Percentiles rank a stretch among this genome's conserved stretches.
Conservation (phyloP, 2,329 filamentous ascomycete species). For the Zymoseptoria passerinii region DNA sequence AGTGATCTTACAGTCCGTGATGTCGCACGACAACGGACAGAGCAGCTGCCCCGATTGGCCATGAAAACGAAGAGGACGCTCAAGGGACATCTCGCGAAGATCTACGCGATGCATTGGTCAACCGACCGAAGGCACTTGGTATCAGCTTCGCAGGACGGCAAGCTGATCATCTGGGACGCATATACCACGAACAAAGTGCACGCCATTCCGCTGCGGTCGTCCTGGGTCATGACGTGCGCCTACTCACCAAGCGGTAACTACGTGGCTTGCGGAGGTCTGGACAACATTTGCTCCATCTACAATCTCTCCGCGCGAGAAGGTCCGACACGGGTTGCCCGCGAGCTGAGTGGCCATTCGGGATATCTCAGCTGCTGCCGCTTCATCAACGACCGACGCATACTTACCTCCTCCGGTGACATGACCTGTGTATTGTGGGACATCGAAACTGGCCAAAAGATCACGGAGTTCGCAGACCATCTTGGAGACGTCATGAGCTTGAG, state of each 20-base stretch:
- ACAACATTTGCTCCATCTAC: constrained; percentile 99
- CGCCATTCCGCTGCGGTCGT: constrained; percentile 91
- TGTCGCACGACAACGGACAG: constrained; percentile 86
- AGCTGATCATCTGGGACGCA: constrained; percentile 99
- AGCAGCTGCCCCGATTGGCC: constrained; percentile 81
- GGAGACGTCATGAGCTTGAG: constrained; percentile 99
- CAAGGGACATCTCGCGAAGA: constrained; percentile 97
- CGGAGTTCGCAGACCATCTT: constrained; percentile 95
- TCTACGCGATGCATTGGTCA: constrained; percentile 99
- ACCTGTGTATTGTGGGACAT: constrained; percentile 99
- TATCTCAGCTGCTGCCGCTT: constrained; percentile 98
- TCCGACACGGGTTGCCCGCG: constrained; percentile 90
- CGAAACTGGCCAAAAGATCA: constrained; percentile 92
- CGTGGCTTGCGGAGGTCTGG: constrained; percentile 93
- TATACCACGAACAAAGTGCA: constrained; percentile 99
- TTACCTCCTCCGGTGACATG: constrained; percentile 98
- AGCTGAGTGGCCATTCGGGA: constrained; percentile 92
- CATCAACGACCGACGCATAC: constrained; percentile 94
- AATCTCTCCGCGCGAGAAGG: constrained; percentile 95
- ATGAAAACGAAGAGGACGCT: constrained; percentile 97
- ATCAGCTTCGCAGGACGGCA: constrained; percentile 96
- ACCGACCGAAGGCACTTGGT: constrained; percentile 95
- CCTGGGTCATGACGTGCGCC: constrained; percentile 99
- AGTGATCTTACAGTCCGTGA: constrained; percentile 60
- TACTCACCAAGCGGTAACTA: constrained; percentile 98